Evolutionary conservation across 2,329 filamentous ascomycete species (phyloP), one percentile per base, ranked within the genome.

Genomic region (Keithomyces neogunnii): DNA sequence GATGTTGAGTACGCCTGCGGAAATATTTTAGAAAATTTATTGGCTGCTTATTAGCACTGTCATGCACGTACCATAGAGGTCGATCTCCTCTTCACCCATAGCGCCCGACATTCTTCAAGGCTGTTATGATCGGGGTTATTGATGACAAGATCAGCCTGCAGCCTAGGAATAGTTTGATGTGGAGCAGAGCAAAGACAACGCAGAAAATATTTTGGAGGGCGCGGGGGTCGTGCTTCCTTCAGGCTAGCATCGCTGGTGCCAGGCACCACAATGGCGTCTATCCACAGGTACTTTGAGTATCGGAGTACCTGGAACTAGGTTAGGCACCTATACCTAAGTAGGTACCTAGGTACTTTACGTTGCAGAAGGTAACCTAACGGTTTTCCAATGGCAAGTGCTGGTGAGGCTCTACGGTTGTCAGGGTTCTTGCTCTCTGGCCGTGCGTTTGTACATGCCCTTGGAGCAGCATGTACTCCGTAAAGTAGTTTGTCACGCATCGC

Each of bases 1-100:
- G 61, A 97, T 80, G 53, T 82, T 86, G 55, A 97, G 82, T 61
- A 96, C 77, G 73, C 85, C 91, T 95, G 64, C 42, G 50, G 38
- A 38, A 57, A 11, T 35, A 38, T 48, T 51, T 44, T 8, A 28
- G 30, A 9, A 7, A 38, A n/a, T 19, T 10, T 28, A n/a, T 13
- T 19, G 44, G 30, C 30, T 35, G 9, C 8, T 5, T 19, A 11
- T 40, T 4, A 28, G 7, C 33, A 39, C 4, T 6, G 30, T 19
- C 19, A 19, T 31, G 8, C 30, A 50, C 71, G 60, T 69, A 83
- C 81, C 77, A 59, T 85, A 85, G 66, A 85, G 80, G 68, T 85
- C 80, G 53, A 79, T 65, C 57, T 80, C 73, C 55, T 73, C 70
- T 35, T 57, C 59, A 45, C 55, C 60, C 47, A 57, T 56, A 52